Evolutionary conservation across 306 rosid genomes (phyloP).

Genomic region (Albizia julibrissin): DNA sequence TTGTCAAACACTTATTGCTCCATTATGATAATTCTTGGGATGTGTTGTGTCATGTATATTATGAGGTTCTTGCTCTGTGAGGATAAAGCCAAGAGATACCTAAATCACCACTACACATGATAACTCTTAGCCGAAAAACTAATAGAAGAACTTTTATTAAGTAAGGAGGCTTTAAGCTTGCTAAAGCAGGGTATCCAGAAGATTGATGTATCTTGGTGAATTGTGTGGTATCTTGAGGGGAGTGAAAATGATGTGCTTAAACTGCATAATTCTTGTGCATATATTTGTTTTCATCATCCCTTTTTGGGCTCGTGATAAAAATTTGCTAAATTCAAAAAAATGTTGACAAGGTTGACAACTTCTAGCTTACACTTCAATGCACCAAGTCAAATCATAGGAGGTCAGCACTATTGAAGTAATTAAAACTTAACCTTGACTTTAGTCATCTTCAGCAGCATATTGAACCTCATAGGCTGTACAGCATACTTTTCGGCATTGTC

Average conservation of each 20-base stretch:
- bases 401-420: constrained; percentile 9
- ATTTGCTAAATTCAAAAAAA: neutral
- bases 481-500: constrained; percentile 93
- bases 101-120: neutral
- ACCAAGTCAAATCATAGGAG: constrained; percentile 28
- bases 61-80: neutral
- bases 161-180: constrained; percentile 17
- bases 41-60: neutral
- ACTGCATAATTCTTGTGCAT: constrained; percentile 8
- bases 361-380: constrained; percentile 11
- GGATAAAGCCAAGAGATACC: neutral
- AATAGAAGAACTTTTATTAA: constrained; percentile 5
- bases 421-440: constrained; percentile 78
- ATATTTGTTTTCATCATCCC: neutral
- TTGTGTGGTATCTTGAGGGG: neutral
- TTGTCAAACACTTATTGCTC: neutral
- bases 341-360: constrained; percentile 19
- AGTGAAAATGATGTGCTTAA: constrained; percentile 11
- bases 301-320: neutral
- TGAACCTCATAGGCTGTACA: constrained; percentile 82
- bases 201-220: neutral
- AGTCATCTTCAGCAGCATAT: constrained; percentile 77
- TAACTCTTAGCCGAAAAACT: neutral
- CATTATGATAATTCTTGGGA: neutral
- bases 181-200: neutral